Evolutionary conservation across 768 basidiomycete genomes (phyloP).

Genomic region (Chalciporus piperatus): DNA sequence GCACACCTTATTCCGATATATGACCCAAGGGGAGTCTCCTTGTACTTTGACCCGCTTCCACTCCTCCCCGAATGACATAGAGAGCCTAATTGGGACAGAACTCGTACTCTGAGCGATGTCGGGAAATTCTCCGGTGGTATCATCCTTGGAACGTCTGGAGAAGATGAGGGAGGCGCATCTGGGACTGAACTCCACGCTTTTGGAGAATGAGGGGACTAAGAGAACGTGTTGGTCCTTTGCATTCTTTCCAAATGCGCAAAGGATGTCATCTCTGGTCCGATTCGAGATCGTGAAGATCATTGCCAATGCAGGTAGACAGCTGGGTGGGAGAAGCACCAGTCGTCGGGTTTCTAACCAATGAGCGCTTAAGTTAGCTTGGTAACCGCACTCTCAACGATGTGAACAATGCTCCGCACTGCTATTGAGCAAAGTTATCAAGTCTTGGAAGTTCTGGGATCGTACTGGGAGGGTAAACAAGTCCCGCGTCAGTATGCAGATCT

Average conservation of each 20-base stretch:
- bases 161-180: conserved; percentile 16
- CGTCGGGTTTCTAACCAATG: no score
- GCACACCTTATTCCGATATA: conserved; percentile 56
- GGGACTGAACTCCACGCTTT: conserved; percentile 21
- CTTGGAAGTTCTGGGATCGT: not conserved
- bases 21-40: conserved; percentile 51
- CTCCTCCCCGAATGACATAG: conserved; percentile 30
- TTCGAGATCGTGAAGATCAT: conserved; percentile 37
- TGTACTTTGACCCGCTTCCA: conserved; percentile 46
- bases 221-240: conserved; percentile 6
- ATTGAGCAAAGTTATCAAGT: not conserved
- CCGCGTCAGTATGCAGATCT: no score
- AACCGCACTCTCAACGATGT: not conserved
- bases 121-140: conserved; percentile 21
- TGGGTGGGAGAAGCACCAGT: no score
- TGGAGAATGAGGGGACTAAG: conserved; percentile 23
- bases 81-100: conserved; percentile 19
- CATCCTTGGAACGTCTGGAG: conserved; percentile 12
- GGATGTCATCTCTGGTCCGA: conserved; percentile 31
- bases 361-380: no score
- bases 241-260: conserved; percentile 14
- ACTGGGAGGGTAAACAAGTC: not conserved
- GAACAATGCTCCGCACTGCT: not conserved
- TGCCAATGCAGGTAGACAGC: not conserved
- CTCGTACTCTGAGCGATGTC: conserved; percentile 1